Base-by-base conservation (phyloP, 2,329 filamentous ascomycete species). In the Akanthomyces lecanii region DNA sequence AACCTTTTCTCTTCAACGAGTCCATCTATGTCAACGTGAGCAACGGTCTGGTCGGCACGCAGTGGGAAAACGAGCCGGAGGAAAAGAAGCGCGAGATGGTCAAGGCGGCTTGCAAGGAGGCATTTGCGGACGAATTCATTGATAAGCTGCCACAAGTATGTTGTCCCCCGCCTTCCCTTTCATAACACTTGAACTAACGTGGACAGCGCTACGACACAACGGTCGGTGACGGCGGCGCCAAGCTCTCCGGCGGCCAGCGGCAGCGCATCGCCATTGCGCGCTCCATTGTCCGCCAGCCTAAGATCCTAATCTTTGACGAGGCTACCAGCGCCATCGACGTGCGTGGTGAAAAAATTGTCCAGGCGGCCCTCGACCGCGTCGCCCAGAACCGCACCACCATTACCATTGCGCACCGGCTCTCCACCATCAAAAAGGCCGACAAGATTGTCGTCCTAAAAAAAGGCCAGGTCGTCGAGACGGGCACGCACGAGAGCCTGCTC, bases 201-300 rank as follows among this genome's bases (percentile, higher is more conserved):
- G 14, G 28, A 10, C 53, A 90, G 77, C 85, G 86, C 1, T 93
- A 93, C 70, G 82, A 89, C 5, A 92, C 91, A 0, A 75, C 83
- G 10, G 90, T 95, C 1, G 91, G 91, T 1, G 90, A 94, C 70
- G 84, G 84, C 33, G 91, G 91, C 5, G 88, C 89, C 54, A 91
- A 90, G 71, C 78, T 96, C 1, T 92, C 89, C 12, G 89, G 91
- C n/a, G 92, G 87, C 66, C 89, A 91, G 75, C 87, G 87, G 64
- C 89, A 91, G 74, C 83, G 89, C 21, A 74, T 91, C 11, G 83
- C 85, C 14, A 90, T 91, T 63, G 89, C 89, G 0, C 81, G 89
- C 5, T 89, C 89, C 1, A 78, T 91, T 1, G 82, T 89, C 2
- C 80, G 89, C 2, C 77, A 84, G 23, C 89, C 89, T 0, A 78